Conservation (phyloP, 257 asterid species). For the Petunia secreta region DNA sequence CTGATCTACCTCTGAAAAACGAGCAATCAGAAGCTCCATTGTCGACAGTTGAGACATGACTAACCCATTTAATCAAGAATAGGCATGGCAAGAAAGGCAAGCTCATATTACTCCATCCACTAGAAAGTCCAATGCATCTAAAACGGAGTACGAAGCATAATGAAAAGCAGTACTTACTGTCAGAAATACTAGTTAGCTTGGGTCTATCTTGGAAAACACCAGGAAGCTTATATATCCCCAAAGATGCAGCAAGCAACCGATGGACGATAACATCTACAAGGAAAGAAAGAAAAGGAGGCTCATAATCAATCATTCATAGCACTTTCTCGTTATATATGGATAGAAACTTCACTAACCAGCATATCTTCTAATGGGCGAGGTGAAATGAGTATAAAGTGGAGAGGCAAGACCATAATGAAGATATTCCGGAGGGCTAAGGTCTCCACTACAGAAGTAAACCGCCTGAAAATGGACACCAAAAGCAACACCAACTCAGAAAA, state of each 20-base stretch:
- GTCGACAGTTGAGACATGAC: no score
- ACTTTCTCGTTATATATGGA: conserved; percentile 29
- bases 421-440: conserved; percentile 89
- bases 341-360: conserved; percentile 58
- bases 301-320: conserved; percentile 25
- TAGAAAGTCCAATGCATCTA: neutral
- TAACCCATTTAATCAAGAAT: conserved; percentile 3
- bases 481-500: conserved; percentile 9
- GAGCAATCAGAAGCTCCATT: neutral
- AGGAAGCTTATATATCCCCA: conserved; percentile 89
- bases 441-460: conserved; percentile 96
- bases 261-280: conserved; percentile 87
- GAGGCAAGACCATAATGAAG: conserved; percentile 95
- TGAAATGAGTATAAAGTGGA: conserved; percentile 92
- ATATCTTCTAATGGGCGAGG: conserved; percentile 98
- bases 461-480: conserved; percentile 58
- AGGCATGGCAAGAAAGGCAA: neutral
- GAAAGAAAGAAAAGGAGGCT: conserved; percentile 28
- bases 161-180: conserved; percentile 61
- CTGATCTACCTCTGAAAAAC: neutral
- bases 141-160: conserved; percentile 1
- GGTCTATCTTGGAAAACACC: conserved; percentile 73
- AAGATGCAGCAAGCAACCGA: conserved; percentile 93
- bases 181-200: conserved; percentile 77
- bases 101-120: conserved; percentile 10